These are phyloP conservation scores for Silene latifolia DNA, from an alignment of 148 eudicot species.

Conservation along the genomic window DNA sequence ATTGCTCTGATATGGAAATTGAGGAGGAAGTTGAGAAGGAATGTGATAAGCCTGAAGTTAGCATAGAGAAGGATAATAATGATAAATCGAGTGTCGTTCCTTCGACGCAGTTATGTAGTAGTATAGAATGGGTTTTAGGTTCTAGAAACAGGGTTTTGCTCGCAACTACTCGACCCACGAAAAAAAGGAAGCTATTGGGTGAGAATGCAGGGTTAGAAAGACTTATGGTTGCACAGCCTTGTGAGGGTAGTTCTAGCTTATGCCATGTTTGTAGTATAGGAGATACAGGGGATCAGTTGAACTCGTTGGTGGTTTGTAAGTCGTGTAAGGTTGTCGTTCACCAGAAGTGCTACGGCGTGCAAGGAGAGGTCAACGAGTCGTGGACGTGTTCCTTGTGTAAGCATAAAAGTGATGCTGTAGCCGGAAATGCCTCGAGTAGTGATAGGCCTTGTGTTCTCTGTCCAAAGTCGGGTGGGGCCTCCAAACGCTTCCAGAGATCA, in stretches of 20 bases:
- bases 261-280: constrained; percentile 90
- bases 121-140: constrained; percentile 94
- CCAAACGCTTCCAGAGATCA: constrained; percentile 52
- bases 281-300: constrained; percentile 63
- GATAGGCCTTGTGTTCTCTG: constrained; percentile 74
- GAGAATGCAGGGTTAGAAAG: constrained; percentile 75
- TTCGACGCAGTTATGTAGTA: constrained; percentile 34
- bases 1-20: background rate
- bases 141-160: constrained; percentile 74
- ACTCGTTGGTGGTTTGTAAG: constrained; percentile 60
- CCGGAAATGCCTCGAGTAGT: constrained; percentile 16
- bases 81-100: constrained; percentile 23
- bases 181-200: constrained; percentile 86
- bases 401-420: constrained; percentile 34
- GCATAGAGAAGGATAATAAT: constrained; percentile 32
- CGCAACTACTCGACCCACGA: constrained; percentile 71
- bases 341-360: constrained; percentile 91
- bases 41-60: constrained; percentile 30
- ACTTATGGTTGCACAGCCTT: constrained; percentile 61
- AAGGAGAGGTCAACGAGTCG: constrained; percentile 46
- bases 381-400: constrained; percentile 92
- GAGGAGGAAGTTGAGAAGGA: constrained; percentile 13
- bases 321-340: constrained; percentile 79
- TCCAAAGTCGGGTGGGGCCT: constrained; percentile 78
- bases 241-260: constrained; percentile 51